Percentiles rank a stretch among this genome's conserved stretches.
Evolutionary conservation across 1,284 basidiomycete genomes (phyloP).

Genomic region (Cystobasidium sp.): DNA sequence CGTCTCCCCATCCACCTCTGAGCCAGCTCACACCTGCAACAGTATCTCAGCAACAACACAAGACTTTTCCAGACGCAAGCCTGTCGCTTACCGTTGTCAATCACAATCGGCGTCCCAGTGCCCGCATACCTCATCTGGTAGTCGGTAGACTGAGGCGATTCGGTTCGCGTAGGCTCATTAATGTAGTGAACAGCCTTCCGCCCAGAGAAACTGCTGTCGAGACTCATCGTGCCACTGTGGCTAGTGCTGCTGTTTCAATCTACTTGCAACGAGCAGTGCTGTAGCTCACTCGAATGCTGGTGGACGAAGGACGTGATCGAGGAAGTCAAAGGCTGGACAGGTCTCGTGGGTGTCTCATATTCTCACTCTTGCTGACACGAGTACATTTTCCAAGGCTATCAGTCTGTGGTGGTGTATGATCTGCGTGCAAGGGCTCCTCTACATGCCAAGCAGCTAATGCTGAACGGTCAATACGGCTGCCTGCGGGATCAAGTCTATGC

Average conservation of each 20-base stretch:
- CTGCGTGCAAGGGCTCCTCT: too few relatives aligned
- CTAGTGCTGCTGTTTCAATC: neutral
- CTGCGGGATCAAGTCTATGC: too few relatives aligned
- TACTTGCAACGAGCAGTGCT: too few relatives aligned
- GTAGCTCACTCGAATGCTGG: too few relatives aligned
- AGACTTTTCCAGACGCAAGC: neutral
- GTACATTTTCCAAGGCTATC: too few relatives aligned
- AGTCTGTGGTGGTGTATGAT: too few relatives aligned
- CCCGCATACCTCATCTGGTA: conserved; percentile 32
- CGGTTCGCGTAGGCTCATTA: conserved; percentile 30
- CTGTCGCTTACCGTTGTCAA: conserved; percentile 74
- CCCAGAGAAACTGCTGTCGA: conserved; percentile 10
- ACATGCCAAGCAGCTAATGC: too few relatives aligned
- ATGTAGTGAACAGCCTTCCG: conserved; percentile 40
- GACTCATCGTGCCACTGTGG: neutral
- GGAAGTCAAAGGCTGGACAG: too few relatives aligned
- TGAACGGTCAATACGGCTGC: too few relatives aligned
- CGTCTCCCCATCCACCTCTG: conserved; percentile 79
- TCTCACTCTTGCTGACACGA: too few relatives aligned
- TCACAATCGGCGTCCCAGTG: conserved; percentile 70
- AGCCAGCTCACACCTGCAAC: conserved; percentile 71
- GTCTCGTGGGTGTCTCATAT: too few relatives aligned
- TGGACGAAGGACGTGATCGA: neutral
- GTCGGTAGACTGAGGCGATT: conserved; percentile 23
- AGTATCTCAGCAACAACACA: too few relatives aligned